Evolutionary conservation across 2,329 filamentous ascomycete species (phyloP).

Genomic region (Fusarium acutatum): DNA sequence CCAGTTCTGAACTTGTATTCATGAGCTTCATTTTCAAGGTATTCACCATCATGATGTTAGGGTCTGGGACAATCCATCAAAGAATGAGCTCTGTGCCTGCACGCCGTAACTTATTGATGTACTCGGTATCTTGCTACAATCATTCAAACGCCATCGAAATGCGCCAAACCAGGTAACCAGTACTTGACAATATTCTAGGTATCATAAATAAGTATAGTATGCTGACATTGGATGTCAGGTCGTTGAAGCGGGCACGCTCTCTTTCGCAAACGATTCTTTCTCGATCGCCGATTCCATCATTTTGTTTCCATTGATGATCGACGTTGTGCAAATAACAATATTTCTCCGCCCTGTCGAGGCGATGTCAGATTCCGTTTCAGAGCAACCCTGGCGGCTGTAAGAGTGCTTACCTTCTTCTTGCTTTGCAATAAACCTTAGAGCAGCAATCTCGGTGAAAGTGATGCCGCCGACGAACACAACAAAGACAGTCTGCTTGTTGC

Average conservation of each 20-base stretch:
- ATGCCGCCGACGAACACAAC: conserved; percentile 99
- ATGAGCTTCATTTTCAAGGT: conserved; percentile 12
- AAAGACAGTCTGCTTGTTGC: conserved; percentile 84
- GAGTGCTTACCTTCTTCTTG: conserved; percentile 73
- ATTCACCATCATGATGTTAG: background rate
- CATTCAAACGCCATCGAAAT: conserved; percentile 1
- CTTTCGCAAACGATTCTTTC: conserved; percentile 67
- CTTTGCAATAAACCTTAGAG: conserved; percentile 86
- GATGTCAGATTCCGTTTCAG: conserved; percentile 17
- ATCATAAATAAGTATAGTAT: conserved; percentile 20
- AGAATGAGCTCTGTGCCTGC: background rate
- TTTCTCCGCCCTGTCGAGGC: conserved; percentile 71
- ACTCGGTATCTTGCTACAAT: background rate
- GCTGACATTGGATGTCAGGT: conserved; percentile 19
- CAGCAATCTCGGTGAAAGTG: conserved; percentile 95
- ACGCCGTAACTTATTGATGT: background rate
- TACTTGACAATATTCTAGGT: conserved; percentile 18
- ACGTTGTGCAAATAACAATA: conserved; percentile 92
- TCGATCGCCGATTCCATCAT: conserved; percentile 90
- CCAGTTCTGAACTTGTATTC: conserved; percentile 7
- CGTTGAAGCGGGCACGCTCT: conserved; percentile 38
- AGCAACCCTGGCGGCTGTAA: background rate
- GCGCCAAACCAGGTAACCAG: conserved; percentile 10
- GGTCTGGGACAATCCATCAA: background rate
- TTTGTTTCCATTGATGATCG: conserved; percentile 86